These are phyloP conservation scores for Trichoderma arundinaceum DNA, from an alignment of 2,329 filamentous ascomycete genomes.

Conservation along the genomic window DNA sequence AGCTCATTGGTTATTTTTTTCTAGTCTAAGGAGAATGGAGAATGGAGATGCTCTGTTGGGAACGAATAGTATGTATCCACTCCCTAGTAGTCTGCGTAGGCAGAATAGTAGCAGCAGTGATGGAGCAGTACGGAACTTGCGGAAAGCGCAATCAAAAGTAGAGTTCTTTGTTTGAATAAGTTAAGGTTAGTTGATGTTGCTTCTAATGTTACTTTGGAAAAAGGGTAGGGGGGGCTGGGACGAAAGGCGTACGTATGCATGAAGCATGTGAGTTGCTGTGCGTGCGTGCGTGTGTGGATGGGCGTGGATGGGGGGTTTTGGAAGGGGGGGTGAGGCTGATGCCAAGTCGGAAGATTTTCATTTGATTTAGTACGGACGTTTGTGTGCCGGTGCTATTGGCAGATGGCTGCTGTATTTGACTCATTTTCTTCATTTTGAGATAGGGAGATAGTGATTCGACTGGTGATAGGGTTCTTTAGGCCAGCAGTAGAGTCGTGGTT, in stretches of 20 bases:
- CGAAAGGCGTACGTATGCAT: neutral
- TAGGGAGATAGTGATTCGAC: neutral
- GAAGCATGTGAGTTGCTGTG: neutral
- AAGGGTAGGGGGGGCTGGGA: neutral
- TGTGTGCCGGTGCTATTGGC: neutral
- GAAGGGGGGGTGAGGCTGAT: neutral
- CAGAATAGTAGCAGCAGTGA: neutral
- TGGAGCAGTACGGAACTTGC: neutral
- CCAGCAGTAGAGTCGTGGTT: neutral
- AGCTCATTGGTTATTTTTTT: neutral
- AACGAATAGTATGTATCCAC: neutral
- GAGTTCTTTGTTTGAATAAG: neutral
- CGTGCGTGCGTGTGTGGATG: neutral
- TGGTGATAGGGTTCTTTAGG: neutral
- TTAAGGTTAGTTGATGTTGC: conserved; percentile 16
- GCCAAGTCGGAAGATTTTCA: conserved; percentile 20
- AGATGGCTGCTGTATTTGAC: neutral
- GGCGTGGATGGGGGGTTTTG: neutral
- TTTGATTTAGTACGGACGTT: neutral
- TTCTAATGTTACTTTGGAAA: neutral
- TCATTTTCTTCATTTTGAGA: neutral
- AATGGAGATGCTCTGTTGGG: neutral
- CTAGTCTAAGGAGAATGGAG: neutral
- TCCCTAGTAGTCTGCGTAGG: neutral
- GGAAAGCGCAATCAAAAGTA: neutral